Percentiles rank a stretch among this genome's conserved stretches.
Evolutionary conservation across 2,329 filamentous ascomycete genomes (phyloP).

Genomic region (Pezicula carpinea): DNA sequence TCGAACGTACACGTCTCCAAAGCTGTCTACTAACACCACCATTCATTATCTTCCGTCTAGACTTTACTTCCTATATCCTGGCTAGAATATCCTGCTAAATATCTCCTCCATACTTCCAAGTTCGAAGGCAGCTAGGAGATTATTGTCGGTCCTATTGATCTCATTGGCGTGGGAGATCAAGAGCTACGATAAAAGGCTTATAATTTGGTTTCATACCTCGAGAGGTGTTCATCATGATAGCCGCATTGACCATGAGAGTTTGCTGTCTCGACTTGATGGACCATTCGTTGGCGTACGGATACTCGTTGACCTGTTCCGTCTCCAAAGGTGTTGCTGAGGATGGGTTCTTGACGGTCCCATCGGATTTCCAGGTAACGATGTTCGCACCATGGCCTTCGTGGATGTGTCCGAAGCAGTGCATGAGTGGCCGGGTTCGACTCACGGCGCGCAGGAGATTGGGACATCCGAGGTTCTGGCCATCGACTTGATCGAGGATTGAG

Average conservation of each 20-base stretch:
- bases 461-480: constrained; percentile 34
- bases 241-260: constrained; percentile 58
- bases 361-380: constrained; percentile 43
- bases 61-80: no score
- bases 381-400: constrained; percentile 55
- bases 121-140: no score
- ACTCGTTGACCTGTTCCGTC: constrained; percentile 34
- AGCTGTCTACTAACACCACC: no score
- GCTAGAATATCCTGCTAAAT: no score
- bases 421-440: constrained; percentile 34
- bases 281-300: constrained; percentile 28
- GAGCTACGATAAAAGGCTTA: constrained; percentile 18
- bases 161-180: constrained; percentile 9
- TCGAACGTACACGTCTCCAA: no score
- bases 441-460: constrained; percentile 39
- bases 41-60: no score
- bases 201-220: constrained; percentile 15
- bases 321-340: constrained; percentile 24
- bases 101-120: no score
- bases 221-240: constrained; percentile 34
- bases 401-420: constrained; percentile 56
- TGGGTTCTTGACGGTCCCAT: constrained; percentile 23
- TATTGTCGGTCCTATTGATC: no score
- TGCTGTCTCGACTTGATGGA: constrained; percentile 34
- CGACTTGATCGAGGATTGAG: constrained; percentile 21